Conservation (phyloP, 169 alveolate species). For the Sarcocystis neurona region DNA sequence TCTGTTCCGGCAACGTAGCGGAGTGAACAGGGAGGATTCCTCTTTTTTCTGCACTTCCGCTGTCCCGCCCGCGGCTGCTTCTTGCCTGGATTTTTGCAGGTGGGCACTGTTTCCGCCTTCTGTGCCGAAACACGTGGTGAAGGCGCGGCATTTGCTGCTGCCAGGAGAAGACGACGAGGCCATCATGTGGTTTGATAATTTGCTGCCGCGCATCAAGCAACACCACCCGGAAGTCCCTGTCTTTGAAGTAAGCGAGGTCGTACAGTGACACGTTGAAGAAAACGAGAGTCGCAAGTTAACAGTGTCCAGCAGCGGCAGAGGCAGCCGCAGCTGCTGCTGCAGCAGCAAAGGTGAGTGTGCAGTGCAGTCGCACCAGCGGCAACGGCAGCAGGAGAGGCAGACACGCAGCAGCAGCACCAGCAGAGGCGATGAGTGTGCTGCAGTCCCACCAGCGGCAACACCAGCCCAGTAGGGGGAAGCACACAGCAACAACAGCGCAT, state of each 20-base stretch:
- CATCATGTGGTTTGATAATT: conserved; percentile 71
- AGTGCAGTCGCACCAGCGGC: background rate
- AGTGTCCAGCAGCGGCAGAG: too few species aligned
- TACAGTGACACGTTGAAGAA: background rate
- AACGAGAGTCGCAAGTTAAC: too few species aligned
- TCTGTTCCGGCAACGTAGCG: background rate
- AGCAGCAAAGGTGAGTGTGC: background rate
- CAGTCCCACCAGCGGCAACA: too few species aligned
- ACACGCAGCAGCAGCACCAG: too few species aligned
- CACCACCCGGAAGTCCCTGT: conserved; percentile 44
- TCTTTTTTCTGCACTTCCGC: background rate
- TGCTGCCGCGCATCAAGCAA: conserved; percentile 76
- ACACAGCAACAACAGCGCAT: too few species aligned
- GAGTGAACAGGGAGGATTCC: background rate
- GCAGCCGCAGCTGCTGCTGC: too few species aligned
- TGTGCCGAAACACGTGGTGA: conserved; percentile 70
- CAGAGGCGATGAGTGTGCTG: too few species aligned
- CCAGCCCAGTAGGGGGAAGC: too few species aligned
- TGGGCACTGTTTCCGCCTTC: conserved; percentile 63
- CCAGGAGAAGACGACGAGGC: conserved; percentile 79
- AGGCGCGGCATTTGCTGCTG: conserved; percentile 53
- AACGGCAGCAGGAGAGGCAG: background rate
- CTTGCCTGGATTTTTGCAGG: background rate
- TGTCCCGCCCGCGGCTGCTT: background rate
- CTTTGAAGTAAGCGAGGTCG: conserved; percentile 35